These are phyloP conservation scores for Graphium sp. DNA, from an alignment of 2,329 filamentous ascomycete species.

Conservation along the genomic window DNA sequence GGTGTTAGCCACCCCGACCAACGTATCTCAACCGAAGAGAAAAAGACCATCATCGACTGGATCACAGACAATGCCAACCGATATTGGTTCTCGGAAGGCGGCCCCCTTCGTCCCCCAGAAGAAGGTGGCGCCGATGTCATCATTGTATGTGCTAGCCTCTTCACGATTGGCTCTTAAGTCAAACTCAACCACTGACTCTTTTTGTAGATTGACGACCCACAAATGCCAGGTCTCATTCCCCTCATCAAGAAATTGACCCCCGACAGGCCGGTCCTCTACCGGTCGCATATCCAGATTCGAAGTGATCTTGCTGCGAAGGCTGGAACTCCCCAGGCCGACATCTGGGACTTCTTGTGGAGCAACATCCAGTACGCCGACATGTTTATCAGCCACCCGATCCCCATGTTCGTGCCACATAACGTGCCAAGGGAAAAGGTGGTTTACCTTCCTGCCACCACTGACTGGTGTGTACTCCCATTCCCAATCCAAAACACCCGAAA, in stretches of 20 bases:
- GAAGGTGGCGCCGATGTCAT: slow-evolving; percentile 63
- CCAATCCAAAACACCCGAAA: too few species aligned
- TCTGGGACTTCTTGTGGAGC: slow-evolving; percentile 62
- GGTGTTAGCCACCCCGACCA: slow-evolving; percentile 52
- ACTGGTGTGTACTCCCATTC: slow-evolving; percentile 43
- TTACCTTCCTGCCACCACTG: slow-evolving; percentile 66
- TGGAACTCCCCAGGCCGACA: slow-evolving; percentile 51
- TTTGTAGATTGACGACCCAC: slow-evolving; percentile 56
- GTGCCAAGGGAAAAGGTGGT: slow-evolving; percentile 51
- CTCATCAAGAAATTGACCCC: slow-evolving; percentile 57
- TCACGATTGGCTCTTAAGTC: neutral
- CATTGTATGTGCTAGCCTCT: slow-evolving; percentile 26
- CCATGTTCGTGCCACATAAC: slow-evolving; percentile 52
- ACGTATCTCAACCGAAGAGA: slow-evolving; percentile 45
- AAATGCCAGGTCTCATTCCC: slow-evolving; percentile 67
- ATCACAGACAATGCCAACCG: slow-evolving; percentile 55
- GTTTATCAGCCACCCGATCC: slow-evolving; percentile 65
- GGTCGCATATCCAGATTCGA: slow-evolving; percentile 71
- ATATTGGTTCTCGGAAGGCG: slow-evolving; percentile 55
- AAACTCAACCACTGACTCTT: neutral
- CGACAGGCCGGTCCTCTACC: slow-evolving; percentile 60
- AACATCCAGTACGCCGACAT: slow-evolving; percentile 55
- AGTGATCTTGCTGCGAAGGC: slow-evolving; percentile 49
- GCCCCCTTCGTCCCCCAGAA: slow-evolving; percentile 45
- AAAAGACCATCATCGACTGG: slow-evolving; percentile 51